These are phyloP conservation scores for Laburnicola sp. DNA, from an alignment of 2,329 filamentous ascomycete genomes.

Conservation along the genomic window DNA sequence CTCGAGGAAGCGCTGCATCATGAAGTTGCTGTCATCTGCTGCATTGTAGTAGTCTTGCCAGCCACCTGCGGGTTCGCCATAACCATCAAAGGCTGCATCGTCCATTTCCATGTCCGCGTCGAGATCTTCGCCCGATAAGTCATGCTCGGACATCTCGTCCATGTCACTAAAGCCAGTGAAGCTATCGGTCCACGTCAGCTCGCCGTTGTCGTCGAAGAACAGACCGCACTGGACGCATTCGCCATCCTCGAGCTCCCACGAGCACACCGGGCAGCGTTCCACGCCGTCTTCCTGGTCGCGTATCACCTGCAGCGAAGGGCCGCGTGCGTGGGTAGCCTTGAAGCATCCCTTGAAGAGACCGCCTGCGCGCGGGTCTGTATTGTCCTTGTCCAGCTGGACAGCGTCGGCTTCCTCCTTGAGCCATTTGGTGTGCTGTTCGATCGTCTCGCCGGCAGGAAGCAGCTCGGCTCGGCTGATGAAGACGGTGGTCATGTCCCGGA, in stretches of 20 bases:
- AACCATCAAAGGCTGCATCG: slow-evolving; percentile 39
- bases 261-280: slow-evolving; percentile 64
- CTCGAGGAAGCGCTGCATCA: slow-evolving; percentile 41
- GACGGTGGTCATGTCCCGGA: slow-evolving; percentile 66
- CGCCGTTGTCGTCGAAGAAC: slow-evolving; percentile 55
- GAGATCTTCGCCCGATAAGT: slow-evolving; percentile 44
- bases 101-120: slow-evolving; percentile 50
- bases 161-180: slow-evolving; percentile 52
- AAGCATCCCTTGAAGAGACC: slow-evolving; percentile 68
- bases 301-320: slow-evolving; percentile 47
- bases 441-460: slow-evolving; percentile 64
- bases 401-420: slow-evolving; percentile 62
- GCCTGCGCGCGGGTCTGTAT: slow-evolving; percentile 52
- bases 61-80: slow-evolving; percentile 35
- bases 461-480: slow-evolving; percentile 64
- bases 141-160: slow-evolving; percentile 48
- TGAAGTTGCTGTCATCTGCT: slow-evolving; percentile 35
- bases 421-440: slow-evolving; percentile 61
- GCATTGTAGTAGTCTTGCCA: slow-evolving; percentile 32
- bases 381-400: slow-evolving; percentile 63
- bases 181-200: slow-evolving; percentile 43
- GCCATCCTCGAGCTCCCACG: slow-evolving; percentile 66
- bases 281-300: slow-evolving; percentile 63
- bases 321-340: slow-evolving; percentile 34
- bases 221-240: slow-evolving; percentile 58